A percentile compares a stretch with the other conserved stretches of the same genome.
phyloP scores from a whole-genome alignment of 2,329 filamentous ascomycete genomes.

The Fusarium tanahbumbuense region DNA sequence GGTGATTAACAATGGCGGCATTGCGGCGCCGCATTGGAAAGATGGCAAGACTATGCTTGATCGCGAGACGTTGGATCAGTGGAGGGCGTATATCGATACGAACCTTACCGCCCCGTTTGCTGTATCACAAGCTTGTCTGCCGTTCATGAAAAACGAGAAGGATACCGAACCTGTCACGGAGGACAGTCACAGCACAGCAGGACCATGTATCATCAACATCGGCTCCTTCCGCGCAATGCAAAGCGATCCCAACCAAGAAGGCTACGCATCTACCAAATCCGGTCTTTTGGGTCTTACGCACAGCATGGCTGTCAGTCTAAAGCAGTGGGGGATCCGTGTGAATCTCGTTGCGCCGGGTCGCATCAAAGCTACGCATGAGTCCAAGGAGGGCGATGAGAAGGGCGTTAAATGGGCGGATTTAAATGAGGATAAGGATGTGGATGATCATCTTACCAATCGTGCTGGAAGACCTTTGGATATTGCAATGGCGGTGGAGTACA shows the following conservation, averaged over 20 bases:
- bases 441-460: conserved; percentile 16
- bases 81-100: conserved; percentile 11
- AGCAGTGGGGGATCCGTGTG: conserved; percentile 5
- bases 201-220: conserved; percentile 17
- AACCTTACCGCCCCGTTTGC: conserved; percentile 16
- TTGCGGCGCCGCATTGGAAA: conserved; percentile 18
- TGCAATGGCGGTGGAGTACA: conserved; percentile 13
- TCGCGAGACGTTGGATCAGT: neutral
- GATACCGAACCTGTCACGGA: conserved; percentile 1
- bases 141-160: conserved; percentile 19
- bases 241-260: conserved; percentile 23
- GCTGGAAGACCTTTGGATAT: conserved; percentile 22
- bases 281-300: conserved; percentile 14
- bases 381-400: conserved; percentile 9
- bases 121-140: conserved; percentile 12
- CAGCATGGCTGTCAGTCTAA: conserved; percentile 16
- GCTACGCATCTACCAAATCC: conserved; percentile 12
- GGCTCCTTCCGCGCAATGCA: conserved; percentile 16
- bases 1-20: conserved; percentile 21
- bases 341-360: conserved; percentile 14
- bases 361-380: conserved; percentile 15
- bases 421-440: conserved; percentile 14
- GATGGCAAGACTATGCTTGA: conserved; percentile 18
- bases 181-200: conserved; percentile 15
- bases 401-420: conserved; percentile 5